Base-by-base conservation (phyloP, 345 rosid genomes). In the Salix brachista region DNA sequence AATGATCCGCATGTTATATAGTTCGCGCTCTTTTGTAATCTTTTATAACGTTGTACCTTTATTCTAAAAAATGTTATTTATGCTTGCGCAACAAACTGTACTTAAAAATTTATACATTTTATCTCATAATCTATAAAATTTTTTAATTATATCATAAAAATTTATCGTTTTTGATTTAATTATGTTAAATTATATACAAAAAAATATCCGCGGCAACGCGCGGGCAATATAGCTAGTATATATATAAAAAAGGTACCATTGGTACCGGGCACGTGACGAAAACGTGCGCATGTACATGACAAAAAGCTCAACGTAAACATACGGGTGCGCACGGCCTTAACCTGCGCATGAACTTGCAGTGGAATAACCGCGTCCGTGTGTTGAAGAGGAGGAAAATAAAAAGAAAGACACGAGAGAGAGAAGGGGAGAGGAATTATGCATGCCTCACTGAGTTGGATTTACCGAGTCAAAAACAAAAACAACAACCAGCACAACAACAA, bases 261-360 rank as follows among this genome's bases (percentile, higher is more conserved):
- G 3, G 23, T 56, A n/a, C 28, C 28, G 10, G 28, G 26, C 62
- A 58, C 62, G 62, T 58, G 62, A 56, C 62, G 23, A 58, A n/a
- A 58, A 58, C 69, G 18, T 17, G 70, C 70, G 70, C 66, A 11
- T 9, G 9, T 6, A 16, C 5, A 12, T 19, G n/a, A 54, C 34
- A 56, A 61, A 19, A 12, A 1, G 17, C 13, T 13, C 11, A 82
- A 42, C 71, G 66, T 77, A 9, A 60, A 7, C 82, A 8, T 0
- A 9, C 0, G 2, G 66, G 73, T 80, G 86, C 80, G 80, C 74
- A 76, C 6, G 36, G 19, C 4, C 14, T 65, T 79, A 88, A 41
- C 81, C 67, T 86, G 83, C 82, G 85, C 91, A 73, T 75, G 65
- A 62, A 78, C 61, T 84, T 79, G 84, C 88, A 88, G 88, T 65